phyloP scores from a whole-genome alignment of 2,329 filamentous ascomycete genomes.

The Neonectria hederae region DNA sequence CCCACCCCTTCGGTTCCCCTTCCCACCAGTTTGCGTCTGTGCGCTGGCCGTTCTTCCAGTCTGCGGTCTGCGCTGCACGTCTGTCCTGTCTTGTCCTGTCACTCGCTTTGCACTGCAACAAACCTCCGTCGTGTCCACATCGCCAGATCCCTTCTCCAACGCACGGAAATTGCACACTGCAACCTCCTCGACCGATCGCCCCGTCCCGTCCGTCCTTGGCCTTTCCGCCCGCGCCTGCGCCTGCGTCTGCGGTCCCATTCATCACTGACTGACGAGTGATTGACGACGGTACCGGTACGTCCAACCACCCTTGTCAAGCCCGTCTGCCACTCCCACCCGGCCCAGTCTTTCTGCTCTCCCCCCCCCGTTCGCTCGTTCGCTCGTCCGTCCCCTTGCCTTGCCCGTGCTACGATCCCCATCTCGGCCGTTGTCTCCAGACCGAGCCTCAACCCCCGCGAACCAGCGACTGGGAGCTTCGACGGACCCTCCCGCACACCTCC shows the following conservation, averaged over 20 bases:
- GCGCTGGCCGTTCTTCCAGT: conserved; percentile 3
- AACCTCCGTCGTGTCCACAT: conserved; percentile 22
- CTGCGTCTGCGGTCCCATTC: conserved; percentile 6
- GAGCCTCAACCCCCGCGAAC: conserved; percentile 42
- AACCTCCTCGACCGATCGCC: conserved; percentile 24
- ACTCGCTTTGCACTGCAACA: not conserved
- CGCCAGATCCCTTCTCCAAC: conserved; percentile 19
- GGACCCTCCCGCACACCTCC: conserved; percentile 33
- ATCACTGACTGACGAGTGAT: not conserved
- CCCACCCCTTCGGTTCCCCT: not conserved
- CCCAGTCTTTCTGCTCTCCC: not conserved
- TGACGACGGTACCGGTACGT: conserved; percentile 21
- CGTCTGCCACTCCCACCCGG: conserved; percentile 33
- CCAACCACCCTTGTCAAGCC: conserved; percentile 15
- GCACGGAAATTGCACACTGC: conserved; percentile 23
- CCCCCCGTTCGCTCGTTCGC: conserved; percentile 35
- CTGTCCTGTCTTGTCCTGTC: no score
- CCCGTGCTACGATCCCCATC: conserved; percentile 30
- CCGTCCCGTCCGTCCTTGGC: conserved; percentile 18
- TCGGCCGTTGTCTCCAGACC: conserved; percentile 41
- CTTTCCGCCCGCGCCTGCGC: conserved; percentile 1
- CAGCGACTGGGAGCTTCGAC: conserved; percentile 24
- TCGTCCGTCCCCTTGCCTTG: conserved; percentile 31
- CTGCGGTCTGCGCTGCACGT: conserved; percentile 4
- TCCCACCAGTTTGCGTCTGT: conserved; percentile 18